Evolutionary conservation across 805 yeast species (phyloP).

Genomic region (Wickerhamomyces silvicola): DNA sequence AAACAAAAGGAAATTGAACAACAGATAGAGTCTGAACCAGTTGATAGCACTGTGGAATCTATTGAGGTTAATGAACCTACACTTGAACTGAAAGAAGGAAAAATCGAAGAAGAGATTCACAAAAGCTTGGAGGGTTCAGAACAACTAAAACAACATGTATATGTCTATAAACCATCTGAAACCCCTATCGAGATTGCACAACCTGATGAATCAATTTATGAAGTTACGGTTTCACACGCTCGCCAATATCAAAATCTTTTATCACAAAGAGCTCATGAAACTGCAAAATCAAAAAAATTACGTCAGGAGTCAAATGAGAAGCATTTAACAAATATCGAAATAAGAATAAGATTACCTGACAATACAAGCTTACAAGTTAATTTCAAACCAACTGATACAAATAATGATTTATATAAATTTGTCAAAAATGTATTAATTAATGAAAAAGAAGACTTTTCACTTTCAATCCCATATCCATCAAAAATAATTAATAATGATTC

Average conservation of each 20-base stretch:
- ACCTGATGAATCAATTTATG: constrained; percentile 34
- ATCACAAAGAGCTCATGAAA: constrained; percentile 32
- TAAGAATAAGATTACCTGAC: constrained; percentile 57
- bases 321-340: constrained; percentile 23
- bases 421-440: constrained; percentile 25
- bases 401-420: constrained; percentile 23
- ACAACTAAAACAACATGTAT: constrained; percentile 17
- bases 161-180: constrained; percentile 16
- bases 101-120: not conserved
- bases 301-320: constrained; percentile 22
- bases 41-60: too few relatives aligned
- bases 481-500: constrained; percentile 25
- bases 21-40: too few relatives aligned
- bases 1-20: not conserved
- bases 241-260: constrained; percentile 45
- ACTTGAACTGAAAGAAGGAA: not conserved
- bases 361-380: constrained; percentile 42
- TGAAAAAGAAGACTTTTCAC: constrained; percentile 27
- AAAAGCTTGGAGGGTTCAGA: constrained; percentile 2
- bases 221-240: constrained; percentile 47
- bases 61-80: too few relatives aligned
- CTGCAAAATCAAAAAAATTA: constrained; percentile 34
- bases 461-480: constrained; percentile 44
- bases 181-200: constrained; percentile 8
- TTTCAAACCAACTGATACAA: constrained; percentile 39